Evolutionary conservation across 257 asterid genomes (phyloP).

Genomic region (Gentiana straminea): DNA sequence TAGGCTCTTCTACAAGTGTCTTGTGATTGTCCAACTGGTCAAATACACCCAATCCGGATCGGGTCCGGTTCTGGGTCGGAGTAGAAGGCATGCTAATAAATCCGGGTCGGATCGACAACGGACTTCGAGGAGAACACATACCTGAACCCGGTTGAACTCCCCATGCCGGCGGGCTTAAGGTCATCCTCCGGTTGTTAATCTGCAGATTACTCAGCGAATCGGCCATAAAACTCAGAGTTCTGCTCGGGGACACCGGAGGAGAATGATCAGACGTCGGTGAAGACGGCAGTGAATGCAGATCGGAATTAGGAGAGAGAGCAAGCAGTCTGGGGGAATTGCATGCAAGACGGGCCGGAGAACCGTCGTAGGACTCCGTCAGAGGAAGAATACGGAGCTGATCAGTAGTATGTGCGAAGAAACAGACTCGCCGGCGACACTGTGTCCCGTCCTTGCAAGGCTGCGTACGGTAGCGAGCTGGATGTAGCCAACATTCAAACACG

Average conservation of each 20-base stretch:
- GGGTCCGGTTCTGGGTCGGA: constrained; percentile 34
- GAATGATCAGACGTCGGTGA: constrained; percentile 36
- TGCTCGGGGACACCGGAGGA: constrained; percentile 54
- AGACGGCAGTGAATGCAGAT: constrained; percentile 35
- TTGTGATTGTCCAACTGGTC: constrained; percentile 33
- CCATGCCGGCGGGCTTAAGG: constrained; percentile 48
- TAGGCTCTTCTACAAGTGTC: constrained; percentile 46
- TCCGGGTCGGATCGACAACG: constrained; percentile 29
- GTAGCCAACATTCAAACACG: constrained; percentile 87
- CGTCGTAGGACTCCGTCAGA: constrained; percentile 25
- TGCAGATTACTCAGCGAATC: constrained; percentile 58
- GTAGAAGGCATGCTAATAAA: constrained; percentile 51
- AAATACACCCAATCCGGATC: constrained; percentile 24
- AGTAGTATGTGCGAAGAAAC: constrained; percentile 81
- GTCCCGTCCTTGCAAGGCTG: constrained; percentile 83
- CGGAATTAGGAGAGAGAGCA: constrained; percentile 18
- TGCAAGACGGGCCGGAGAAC: constrained; percentile 22
- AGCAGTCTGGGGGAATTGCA: constrained; percentile 17
- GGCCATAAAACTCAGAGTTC: constrained; percentile 23
- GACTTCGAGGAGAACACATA: constrained; percentile 49
- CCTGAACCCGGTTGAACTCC: constrained; percentile 34
- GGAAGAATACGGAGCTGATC: constrained; percentile 30
- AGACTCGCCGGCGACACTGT: constrained; percentile 51
- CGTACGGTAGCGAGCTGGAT: constrained; percentile 78
- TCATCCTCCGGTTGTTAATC: constrained; percentile 33